Evolutionary conservation across 768 basidiomycete genomes (phyloP), one percentile per base, ranked within the genome.

Genomic region (Russula sp.): DNA sequence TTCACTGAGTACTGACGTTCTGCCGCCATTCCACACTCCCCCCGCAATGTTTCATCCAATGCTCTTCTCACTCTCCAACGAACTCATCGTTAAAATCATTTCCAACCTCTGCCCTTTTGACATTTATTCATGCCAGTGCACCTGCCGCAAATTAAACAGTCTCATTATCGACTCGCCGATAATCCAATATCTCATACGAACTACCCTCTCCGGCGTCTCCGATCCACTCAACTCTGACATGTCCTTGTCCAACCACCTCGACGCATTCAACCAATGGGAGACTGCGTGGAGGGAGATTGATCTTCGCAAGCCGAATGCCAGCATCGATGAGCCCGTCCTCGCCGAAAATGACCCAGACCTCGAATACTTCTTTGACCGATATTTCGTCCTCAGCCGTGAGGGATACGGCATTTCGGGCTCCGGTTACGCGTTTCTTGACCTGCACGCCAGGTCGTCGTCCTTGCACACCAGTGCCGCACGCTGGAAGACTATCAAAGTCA

Each of bases 1-100:
- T 34, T 34, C 11, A 34, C 11, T 34, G 1, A 34, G 9, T 34
- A n/a, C n/a, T n/a, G n/a, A n/a, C n/a, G n/a, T n/a, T n/a, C n/a
- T 34, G 34, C 34, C 11, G 34, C 34, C 10, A 11, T 34, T 34
- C 34, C 30, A 18, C 3, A 18, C n/a, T 52, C 44, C 44, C 18
- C 32, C 53, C 44, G 18, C 32, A 22, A 63, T 63, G 49, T 40
- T 53, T 10, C 20, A 54, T n/a, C 44, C 53, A 26, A 32, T 54
- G 28, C 22, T 61, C n/a, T 61, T 57, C 42, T 50, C 53, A 8
- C 64, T 65, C 13, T 61, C 59, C 22, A 57, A 65, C 24, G 64
- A 56, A 42, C 59, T 57, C 30, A 38, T 61, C 59, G 30, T 65
- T 24, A 30, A 57, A n/a, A 44, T 57, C 26, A 32, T 52, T 48